Conservation (phyloP, 352 stramenopile genomes). For the Phytopythium ostracodes region DNA sequence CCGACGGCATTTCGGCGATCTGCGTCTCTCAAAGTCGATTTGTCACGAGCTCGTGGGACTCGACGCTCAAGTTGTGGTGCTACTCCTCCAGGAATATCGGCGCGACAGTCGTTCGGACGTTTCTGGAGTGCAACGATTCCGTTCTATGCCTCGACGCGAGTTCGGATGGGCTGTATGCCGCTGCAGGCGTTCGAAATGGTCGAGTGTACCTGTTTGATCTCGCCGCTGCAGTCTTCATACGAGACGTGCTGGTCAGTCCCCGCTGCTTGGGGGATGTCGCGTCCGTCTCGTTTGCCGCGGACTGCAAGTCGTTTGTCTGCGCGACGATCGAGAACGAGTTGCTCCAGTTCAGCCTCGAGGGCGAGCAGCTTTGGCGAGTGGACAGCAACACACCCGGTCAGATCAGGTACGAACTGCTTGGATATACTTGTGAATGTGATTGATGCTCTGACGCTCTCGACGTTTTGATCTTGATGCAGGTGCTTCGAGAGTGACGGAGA, state of each 20-base stretch:
- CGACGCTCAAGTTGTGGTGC: constrained; percentile 69
- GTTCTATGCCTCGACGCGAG: constrained; percentile 68
- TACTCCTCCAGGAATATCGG: constrained; percentile 58
- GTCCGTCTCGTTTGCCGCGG: constrained; percentile 45
- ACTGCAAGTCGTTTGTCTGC: constrained; percentile 56
- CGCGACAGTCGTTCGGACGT: constrained; percentile 42
- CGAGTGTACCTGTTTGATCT: constrained; percentile 52
- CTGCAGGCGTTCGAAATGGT: constrained; percentile 54
- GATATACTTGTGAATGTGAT: not conserved
- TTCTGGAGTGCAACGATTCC: constrained; percentile 58
- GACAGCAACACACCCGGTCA: constrained; percentile 45
- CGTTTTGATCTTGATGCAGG: constrained; percentile 11
- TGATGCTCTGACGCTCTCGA: not conserved
- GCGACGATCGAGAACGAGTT: constrained; percentile 71
- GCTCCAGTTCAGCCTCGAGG: constrained; percentile 45
- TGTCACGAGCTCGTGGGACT: constrained; percentile 76
- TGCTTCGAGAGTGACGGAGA: constrained; percentile 73
- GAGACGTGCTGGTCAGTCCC: constrained; percentile 33
- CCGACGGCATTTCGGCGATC: constrained; percentile 67
- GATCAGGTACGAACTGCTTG: constrained; percentile 41
- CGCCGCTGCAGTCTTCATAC: constrained; percentile 15
- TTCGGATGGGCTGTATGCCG: constrained; percentile 38
- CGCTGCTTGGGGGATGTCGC: constrained; percentile 33
- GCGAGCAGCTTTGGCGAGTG: constrained; percentile 46
- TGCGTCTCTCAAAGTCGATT: constrained; percentile 53